Percentiles rank a stretch among this genome's conserved stretches.
Evolutionary conservation across 805 yeast species (phyloP).

Genomic region (Brettanomyces bruxellensis): DNA sequence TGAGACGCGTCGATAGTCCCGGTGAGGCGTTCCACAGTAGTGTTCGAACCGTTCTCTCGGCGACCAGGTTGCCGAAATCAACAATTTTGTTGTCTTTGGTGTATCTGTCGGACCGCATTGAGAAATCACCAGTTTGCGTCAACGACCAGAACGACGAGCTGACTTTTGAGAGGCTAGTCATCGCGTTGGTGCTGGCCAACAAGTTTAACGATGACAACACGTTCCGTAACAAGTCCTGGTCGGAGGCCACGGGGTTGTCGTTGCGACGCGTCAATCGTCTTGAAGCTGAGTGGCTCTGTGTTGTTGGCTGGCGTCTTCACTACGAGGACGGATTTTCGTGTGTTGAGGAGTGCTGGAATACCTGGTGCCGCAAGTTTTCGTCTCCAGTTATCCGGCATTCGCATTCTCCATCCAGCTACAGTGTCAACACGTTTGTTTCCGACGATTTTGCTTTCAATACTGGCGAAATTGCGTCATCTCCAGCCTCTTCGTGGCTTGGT

Average conservation of each 20-base stretch:
- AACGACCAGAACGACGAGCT: constrained; percentile 23
- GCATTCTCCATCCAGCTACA: neutral
- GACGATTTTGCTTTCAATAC: neutral
- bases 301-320: constrained; percentile 24
- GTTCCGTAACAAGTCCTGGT: constrained; percentile 91
- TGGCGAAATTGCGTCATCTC: neutral
- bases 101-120: constrained; percentile 54
- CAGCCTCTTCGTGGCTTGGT: neutral
- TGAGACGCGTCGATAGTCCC: constrained; percentile 43
- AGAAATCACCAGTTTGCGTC: constrained; percentile 25
- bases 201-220: constrained; percentile 96
- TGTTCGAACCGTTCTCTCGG: constrained; percentile 61
- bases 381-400: neutral
- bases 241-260: constrained; percentile 83
- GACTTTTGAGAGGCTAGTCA: constrained; percentile 48
- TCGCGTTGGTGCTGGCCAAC: constrained; percentile 76
- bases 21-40: constrained; percentile 45
- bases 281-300: constrained; percentile 47
- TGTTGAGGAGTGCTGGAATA: constrained; percentile 28
- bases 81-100: constrained; percentile 75
- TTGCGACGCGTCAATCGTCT: constrained; percentile 49
- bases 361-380: constrained; percentile 26
- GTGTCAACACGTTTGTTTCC: neutral
- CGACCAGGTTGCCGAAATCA: constrained; percentile 80
- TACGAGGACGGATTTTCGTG: constrained; percentile 23